Conservation (phyloP, 768 basidiomycete species). For the Amanita phalloides region DNA sequence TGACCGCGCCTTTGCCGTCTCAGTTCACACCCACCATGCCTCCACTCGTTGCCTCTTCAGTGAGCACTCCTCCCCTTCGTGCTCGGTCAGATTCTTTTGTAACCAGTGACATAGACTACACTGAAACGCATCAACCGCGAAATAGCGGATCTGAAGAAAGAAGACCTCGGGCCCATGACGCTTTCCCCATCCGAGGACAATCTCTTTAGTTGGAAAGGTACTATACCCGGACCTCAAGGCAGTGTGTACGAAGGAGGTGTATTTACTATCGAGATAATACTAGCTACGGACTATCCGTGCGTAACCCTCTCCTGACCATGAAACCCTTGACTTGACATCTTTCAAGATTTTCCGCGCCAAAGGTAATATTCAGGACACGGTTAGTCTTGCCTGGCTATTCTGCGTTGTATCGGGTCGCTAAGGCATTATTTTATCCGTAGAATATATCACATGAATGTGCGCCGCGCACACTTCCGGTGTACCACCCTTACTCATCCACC, state of each 20-base stretch:
- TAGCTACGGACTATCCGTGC: conserved; percentile 74
- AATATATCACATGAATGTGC: conserved; percentile 81
- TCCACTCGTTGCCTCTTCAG: conserved; percentile 16
- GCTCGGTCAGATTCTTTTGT: not conserved
- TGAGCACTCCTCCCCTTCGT: conserved; percentile 5
- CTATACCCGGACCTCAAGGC: conserved; percentile 74
- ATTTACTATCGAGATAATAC: conserved; percentile 55
- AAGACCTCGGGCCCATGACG: conserved; percentile 67
- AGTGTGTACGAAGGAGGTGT: conserved; percentile 76
- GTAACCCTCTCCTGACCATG: conserved; percentile 17
- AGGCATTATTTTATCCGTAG: conserved; percentile 21
- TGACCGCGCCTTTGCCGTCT: not conserved
- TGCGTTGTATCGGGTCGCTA: not conserved
- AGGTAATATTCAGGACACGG: conserved; percentile 68
- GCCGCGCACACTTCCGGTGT: conserved; percentile 11
- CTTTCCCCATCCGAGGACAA: conserved; percentile 56
- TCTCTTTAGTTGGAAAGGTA: conserved; percentile 65
- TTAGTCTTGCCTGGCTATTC: conserved; percentile 16
- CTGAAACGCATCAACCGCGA: conserved; percentile 80
- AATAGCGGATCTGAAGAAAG: conserved; percentile 70
- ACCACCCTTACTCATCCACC: not conserved
- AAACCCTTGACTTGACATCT: conserved; percentile 2
- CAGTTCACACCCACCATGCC: conserved; percentile 11
- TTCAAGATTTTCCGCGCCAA: conserved; percentile 67
- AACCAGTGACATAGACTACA: conserved; percentile 31